phyloP scores from a whole-genome alignment of 1,139 yeast species.

The Geotrichum europaeum region DNA sequence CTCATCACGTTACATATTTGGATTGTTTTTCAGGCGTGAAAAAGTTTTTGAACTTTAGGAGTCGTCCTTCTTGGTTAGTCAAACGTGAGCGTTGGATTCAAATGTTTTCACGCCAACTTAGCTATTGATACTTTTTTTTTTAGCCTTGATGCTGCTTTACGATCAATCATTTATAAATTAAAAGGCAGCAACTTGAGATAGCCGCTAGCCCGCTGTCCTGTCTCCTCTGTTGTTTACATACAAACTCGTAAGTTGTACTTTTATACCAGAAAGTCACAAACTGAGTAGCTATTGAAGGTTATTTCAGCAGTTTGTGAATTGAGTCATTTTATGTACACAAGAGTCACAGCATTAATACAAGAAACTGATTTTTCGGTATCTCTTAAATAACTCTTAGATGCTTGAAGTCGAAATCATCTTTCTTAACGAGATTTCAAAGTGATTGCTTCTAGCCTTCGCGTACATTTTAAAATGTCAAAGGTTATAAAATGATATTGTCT shows the following conservation, averaged over 20 bases:
- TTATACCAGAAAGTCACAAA: not conserved
- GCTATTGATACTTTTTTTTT: no score
- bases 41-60: no score
- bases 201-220: not conserved
- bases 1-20: no score
- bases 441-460: not conserved
- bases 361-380: no score
- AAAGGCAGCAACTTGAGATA: not conserved
- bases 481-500: no score
- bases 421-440: not conserved
- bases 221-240: not conserved
- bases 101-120: no score
- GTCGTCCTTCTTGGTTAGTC: no score
- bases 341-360: no score
- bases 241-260: no score
- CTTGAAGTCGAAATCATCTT: not conserved
- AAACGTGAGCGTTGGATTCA: no score
- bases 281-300: not conserved
- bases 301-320: not conserved
- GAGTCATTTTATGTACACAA: not conserved
- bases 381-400: not conserved
- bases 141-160: not conserved
- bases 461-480: no score
- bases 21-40: no score
- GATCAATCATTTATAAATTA: not conserved